These are phyloP conservation scores for Panus rudis DNA, from an alignment of 768 basidiomycete species.

Conservation along the genomic window DNA sequence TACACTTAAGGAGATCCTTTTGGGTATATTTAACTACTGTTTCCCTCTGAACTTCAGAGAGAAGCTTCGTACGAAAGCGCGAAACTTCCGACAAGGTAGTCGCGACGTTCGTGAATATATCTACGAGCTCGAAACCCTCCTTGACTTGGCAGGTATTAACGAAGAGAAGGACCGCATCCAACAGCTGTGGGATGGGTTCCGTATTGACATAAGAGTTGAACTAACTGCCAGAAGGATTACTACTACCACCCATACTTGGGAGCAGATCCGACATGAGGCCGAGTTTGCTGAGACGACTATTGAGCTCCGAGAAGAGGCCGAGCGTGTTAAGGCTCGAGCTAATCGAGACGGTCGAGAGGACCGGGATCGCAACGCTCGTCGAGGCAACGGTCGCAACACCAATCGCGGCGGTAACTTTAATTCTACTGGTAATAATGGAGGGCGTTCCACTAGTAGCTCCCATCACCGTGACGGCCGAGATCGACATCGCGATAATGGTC, in stretches of 20 bases:
- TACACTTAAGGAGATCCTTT: slow-evolving; percentile 5
- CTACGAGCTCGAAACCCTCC: slow-evolving; percentile 12
- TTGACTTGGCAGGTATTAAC: slow-evolving; percentile 8
- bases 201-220: slow-evolving; percentile 18
- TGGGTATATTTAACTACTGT: slow-evolving; percentile 18
- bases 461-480: neutral
- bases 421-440: no score
- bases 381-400: neutral
- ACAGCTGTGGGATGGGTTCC: slow-evolving; percentile 29
- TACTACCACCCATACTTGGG: slow-evolving; percentile 18
- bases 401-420: neutral
- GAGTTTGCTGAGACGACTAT: slow-evolving; percentile 26
- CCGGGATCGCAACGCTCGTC: neutral
- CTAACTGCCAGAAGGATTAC: slow-evolving; percentile 25
- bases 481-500: neutral
- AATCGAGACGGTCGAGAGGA: neutral
- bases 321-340: neutral
- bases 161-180: slow-evolving; percentile 19
- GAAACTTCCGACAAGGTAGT: neutral
- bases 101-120: slow-evolving; percentile 9
- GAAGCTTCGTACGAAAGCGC: slow-evolving; percentile 6
- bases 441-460: no score
- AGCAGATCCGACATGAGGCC: slow-evolving; percentile 22
- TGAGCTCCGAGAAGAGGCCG: neutral
- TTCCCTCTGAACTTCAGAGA: slow-evolving; percentile 16